These are phyloP conservation scores for Kazachstania sp. DNA, from an alignment of 1,139 yeast genomes.

Conservation along the genomic window DNA sequence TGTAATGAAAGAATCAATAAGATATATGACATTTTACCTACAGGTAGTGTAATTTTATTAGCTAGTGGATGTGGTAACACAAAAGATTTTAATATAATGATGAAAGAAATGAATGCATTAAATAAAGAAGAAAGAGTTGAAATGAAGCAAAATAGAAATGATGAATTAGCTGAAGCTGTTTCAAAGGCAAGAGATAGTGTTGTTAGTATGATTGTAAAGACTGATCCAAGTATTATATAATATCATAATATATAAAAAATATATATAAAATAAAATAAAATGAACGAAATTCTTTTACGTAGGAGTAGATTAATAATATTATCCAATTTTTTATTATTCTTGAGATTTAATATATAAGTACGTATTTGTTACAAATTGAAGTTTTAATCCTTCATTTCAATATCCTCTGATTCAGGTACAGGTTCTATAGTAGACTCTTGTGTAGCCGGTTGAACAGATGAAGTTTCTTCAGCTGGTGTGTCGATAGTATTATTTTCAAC, in stretches of 20 bases:
- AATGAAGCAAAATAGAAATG: slow-evolving; percentile 37
- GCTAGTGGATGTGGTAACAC: slow-evolving; percentile 60
- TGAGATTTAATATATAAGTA: not conserved
- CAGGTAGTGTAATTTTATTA: slow-evolving; percentile 51
- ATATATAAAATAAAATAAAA: not conserved
- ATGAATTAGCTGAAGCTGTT: slow-evolving; percentile 41
- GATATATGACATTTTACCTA: slow-evolving; percentile 49
- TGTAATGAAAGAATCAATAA: slow-evolving; percentile 40
- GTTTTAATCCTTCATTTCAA: slow-evolving; percentile 2
- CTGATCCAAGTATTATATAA: not conserved
- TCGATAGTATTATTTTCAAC: not conserved
- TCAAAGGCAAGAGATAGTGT: slow-evolving; percentile 48
- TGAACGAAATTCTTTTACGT: slow-evolving; percentile 34
- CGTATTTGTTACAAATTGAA: too few species aligned
- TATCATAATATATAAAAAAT: not conserved
- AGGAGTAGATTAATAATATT: slow-evolving; percentile 25
- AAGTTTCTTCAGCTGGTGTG: not conserved
- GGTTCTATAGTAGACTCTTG: not conserved
- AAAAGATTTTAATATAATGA: slow-evolving; percentile 32
- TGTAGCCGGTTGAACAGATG: not conserved
- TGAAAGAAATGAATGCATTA: slow-evolving; percentile 41
- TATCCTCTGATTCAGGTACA: not conserved
- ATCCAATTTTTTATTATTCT: not conserved
- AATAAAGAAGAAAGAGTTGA: slow-evolving; percentile 32
- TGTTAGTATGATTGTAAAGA: slow-evolving; percentile 28